A percentile compares a stretch with the other conserved stretches of the same genome.
phyloP scores from a whole-genome alignment of 179 eudicot genomes.

The Patellifolia procumbens region DNA sequence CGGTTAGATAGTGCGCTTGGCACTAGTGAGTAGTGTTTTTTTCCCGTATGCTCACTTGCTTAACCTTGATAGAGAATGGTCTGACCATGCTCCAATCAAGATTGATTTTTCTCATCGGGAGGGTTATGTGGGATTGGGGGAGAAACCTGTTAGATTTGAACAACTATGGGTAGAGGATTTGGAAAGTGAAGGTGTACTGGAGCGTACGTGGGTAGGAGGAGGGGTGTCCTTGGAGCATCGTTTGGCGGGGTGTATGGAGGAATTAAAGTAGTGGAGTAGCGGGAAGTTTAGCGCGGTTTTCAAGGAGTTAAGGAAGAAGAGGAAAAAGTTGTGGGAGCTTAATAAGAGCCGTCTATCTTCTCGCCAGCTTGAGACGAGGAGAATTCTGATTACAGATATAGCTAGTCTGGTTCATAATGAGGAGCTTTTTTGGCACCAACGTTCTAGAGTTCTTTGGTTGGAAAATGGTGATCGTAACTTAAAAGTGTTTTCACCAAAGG shows the following conservation, averaged over 20 bases:
- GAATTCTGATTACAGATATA: not conserved
- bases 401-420: not conserved
- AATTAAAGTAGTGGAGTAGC: too few species aligned
- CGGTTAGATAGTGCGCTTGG: not conserved
- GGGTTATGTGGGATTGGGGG: too few species aligned
- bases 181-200: not conserved
- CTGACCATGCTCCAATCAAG: slow-evolving; percentile 3
- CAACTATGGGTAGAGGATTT: not conserved
- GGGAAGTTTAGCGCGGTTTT: not conserved
- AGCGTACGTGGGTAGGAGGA: not conserved
- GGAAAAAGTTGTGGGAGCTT: too few species aligned
- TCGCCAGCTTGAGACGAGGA: not conserved
- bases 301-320: too few species aligned
- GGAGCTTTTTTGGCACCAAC: not conserved
- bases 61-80: not conserved
- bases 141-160: not conserved
- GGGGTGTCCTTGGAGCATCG: not conserved
- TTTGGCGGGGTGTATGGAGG: not conserved
- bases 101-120: not conserved
- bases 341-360: too few species aligned
- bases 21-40: not conserved
- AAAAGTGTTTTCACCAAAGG: not conserved
- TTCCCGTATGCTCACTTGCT: not conserved
- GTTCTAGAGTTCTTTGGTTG: not conserved
- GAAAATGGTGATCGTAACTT: not conserved